Base-by-base conservation (phyloP, 2,329 filamentous ascomycete genomes). In the Knoxdaviesia capensis region DNA sequence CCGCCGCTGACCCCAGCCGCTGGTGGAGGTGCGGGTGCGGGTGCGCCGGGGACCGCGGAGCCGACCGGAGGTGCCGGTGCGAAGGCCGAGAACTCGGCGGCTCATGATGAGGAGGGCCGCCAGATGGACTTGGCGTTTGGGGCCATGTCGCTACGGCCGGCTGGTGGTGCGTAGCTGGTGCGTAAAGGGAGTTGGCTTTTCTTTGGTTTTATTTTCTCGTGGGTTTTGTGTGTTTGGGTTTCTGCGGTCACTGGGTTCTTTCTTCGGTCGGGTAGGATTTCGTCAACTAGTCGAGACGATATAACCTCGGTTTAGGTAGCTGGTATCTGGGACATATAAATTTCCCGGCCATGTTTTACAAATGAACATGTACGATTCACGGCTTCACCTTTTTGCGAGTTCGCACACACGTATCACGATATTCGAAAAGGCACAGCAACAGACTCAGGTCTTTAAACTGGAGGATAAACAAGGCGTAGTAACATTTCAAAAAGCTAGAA, bases 51-150 rank as follows among this genome's bases (percentile, higher is more conserved):
- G 20, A 20, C 33, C 10, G 31, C 31, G 10, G 39, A 30, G 38
- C 4, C 8, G n/a, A 32, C 31, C 20, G 37, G 28, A 7, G 37
- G 6, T 7, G 37, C 6, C 28, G 37, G 28, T 6, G 40, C n/a
- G 39, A 20, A 28, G 31, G 28, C 11, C 32, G 39, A 34, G 32
- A 11, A 20, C 3, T n/a, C n/a, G 5, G 6, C 7, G 38, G 38
- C 61, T 60, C 53, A 56, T 2, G 57, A 60, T 30, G 67, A 70
- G 43, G 59, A 68, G 45, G 71, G 70, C 4, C 68, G 63, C n/a
- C 64, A 72, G 51, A 50, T 76, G 47, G 71, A 76, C 51, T 60
- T 68, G 44, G 70, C 65, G 2, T 76, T 76, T 60, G 71, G 70
- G 1, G 60, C 56, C 3, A 58, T 71, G 56, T 54, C 45, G 6